Percentiles rank a stretch among this genome's conserved stretches.
Evolutionary conservation across 2,329 filamentous ascomycete species (phyloP).

Genomic region (Hypoxylon sp.): DNA sequence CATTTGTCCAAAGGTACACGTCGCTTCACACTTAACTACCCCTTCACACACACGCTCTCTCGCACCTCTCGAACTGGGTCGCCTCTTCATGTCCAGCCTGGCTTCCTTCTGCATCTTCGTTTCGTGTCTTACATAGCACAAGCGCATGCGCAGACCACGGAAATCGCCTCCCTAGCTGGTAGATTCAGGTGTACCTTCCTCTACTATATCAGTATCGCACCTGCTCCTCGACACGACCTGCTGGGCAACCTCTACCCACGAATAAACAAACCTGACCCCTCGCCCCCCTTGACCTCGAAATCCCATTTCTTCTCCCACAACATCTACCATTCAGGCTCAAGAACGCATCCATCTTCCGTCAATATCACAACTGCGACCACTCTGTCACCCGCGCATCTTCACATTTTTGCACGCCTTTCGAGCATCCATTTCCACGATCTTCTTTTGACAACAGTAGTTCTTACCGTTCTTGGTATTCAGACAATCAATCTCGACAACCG

Average conservation of each 20-base stretch:
- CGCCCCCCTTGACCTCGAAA: constrained; percentile 15
- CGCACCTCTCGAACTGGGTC: constrained; percentile 3
- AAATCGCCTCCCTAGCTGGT: constrained; percentile 30
- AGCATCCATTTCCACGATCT: constrained; percentile 52
- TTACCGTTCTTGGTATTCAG: constrained; percentile 44
- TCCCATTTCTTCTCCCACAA: constrained; percentile 32
- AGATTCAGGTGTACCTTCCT: constrained; percentile 31
- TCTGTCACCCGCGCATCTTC: constrained; percentile 41
- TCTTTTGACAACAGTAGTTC: constrained; percentile 49
- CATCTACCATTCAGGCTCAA: constrained; percentile 42
- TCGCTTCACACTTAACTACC: constrained; percentile 7
- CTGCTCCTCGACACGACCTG: constrained; percentile 3
- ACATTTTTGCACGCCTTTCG: constrained; percentile 51
- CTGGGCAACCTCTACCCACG: constrained; percentile 15
- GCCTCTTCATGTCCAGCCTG: constrained; percentile 12
- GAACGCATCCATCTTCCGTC: constrained; percentile 46
- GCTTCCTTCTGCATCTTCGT: constrained; percentile 27
- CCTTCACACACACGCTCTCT: not conserved
- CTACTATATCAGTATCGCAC: constrained; percentile 16
- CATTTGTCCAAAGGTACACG: constrained; percentile 5
- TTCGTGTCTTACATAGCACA: constrained; percentile 41
- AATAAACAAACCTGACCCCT: constrained; percentile 30
- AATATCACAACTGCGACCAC: constrained; percentile 44
- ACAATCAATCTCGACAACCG: constrained; percentile 18
- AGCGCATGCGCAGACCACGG: constrained; percentile 32